Percentiles rank a stretch among this genome's conserved stretches.
These are phyloP conservation scores for Xylaria hypoxylon DNA, from an alignment of 2,329 filamentous ascomycete genomes.

Conservation along the genomic window DNA sequence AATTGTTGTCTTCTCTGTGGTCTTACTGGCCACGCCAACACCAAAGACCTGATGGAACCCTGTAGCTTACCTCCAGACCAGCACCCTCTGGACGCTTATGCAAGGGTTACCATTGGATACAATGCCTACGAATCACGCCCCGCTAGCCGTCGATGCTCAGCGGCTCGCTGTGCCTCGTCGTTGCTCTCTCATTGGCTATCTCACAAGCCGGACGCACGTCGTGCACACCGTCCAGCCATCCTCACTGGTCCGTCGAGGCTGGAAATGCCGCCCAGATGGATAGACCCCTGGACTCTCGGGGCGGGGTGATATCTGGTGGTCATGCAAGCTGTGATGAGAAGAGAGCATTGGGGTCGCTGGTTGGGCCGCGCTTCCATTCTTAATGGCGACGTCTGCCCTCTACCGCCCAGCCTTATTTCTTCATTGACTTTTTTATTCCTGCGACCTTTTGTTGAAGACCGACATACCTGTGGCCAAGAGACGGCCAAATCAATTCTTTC, in stretches of 20 bases:
- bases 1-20: constrained; percentile 20
- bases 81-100: not conserved
- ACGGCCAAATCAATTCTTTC: not conserved
- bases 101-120: constrained; percentile 44
- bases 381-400: constrained; percentile 38
- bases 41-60: constrained; percentile 19
- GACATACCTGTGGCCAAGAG: constrained; percentile 21
- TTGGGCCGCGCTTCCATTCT: constrained; percentile 32
- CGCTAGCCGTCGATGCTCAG: constrained; percentile 44
- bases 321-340: constrained; percentile 40
- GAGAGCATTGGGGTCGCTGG: constrained; percentile 29
- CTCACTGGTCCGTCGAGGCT: constrained; percentile 48
- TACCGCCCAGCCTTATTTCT: constrained; percentile 36
- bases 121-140: constrained; percentile 46
- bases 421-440: constrained; percentile 27
- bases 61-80: constrained; percentile 21
- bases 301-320: constrained; percentile 43
- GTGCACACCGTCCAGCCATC: constrained; percentile 47
- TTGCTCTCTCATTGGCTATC: constrained; percentile 47
- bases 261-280: constrained; percentile 48
- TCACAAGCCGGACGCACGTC: constrained; percentile 43
- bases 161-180: constrained; percentile 47
- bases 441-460: constrained; percentile 18
- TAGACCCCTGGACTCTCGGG: constrained; percentile 38
- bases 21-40: constrained; percentile 27